Conservation (phyloP, 1,139 yeast species). For the Saccharomycopsis crataegensis region DNA sequence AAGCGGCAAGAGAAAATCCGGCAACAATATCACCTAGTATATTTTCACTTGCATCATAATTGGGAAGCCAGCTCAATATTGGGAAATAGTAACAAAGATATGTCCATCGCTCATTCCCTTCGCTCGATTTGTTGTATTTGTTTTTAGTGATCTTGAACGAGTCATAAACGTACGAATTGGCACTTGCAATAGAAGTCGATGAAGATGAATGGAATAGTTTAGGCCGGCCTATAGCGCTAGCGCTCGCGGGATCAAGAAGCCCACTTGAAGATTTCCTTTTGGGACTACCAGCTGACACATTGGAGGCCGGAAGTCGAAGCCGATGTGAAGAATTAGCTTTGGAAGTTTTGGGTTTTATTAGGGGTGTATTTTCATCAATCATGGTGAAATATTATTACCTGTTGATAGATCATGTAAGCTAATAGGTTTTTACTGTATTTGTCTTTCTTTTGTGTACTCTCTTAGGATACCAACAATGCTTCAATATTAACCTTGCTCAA, state of each 20-base stretch:
- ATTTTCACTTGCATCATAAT: conserved; percentile 40
- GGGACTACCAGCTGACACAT: too few species aligned
- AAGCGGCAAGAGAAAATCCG: conserved; percentile 85
- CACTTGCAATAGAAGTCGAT: conserved; percentile 11
- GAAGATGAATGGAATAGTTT: conserved; percentile 14
- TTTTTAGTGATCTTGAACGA: conserved; percentile 5
- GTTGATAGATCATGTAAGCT: too few species aligned
- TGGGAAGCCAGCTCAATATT: conserved; percentile 68
- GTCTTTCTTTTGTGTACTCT: too few species aligned
- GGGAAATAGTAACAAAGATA: conserved; percentile 68
- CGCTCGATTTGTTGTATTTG: not conserved
- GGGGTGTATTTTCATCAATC: too few species aligned
- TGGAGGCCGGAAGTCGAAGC: not conserved
- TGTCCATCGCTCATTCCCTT: not conserved
- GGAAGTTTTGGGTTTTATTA: too few species aligned
- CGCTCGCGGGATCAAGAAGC: too few species aligned
- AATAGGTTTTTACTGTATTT: too few species aligned
- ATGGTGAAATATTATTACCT: too few species aligned
- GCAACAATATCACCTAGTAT: conserved; percentile 77
- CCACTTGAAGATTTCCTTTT: too few species aligned
- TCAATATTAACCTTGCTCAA: too few species aligned
- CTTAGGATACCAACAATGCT: too few species aligned
- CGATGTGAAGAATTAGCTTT: not conserved
- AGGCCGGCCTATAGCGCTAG: conserved; percentile 1
- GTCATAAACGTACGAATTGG: not conserved